Base-by-base conservation (phyloP, 2,329 filamentous ascomycete species). In the Microdochium nivale region DNA sequence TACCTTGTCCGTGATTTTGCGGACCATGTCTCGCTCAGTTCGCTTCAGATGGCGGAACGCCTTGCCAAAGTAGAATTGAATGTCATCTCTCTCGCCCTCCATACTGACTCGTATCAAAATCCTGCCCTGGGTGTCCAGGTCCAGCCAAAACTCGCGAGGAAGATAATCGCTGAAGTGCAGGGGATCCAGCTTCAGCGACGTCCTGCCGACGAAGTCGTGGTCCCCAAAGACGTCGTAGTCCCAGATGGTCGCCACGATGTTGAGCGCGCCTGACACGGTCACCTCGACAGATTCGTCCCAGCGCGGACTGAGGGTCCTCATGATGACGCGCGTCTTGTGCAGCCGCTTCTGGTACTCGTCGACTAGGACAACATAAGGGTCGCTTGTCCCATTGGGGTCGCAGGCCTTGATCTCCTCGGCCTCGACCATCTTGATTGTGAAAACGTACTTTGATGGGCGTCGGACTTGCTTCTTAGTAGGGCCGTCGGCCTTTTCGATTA, bases 281-380 rank as follows among this genome's bases (percentile, higher is more conserved):
- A 99, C 95, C 64, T 99, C 94, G 48, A 97, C 87, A 1, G 90
- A 90, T 72, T 97, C 94, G 60, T 99, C 94, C 92, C 94, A 99
- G 21, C 92, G 85, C 25, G 94, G 94, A 65, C 95, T 97, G 46
- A 99, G 78, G 59, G 84, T 96, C 60, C 84, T 84, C 68, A 92
- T 90, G 49, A 99, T 86, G 57, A 96, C 90, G 57, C 92, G 84
- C 21, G 92, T 97, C 72, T 97, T 97, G 57, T 90, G 87, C 50
- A 99, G 80, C 30, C 94, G 87, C 70, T 97, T 97, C 68, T 97
- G 92, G 64, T 96, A 97, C 67, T 99, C 94, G 62, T 99, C 94
- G 47, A 92, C 89, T 56, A 99, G 82, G 16, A 99, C 92, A 27
- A 99, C 90, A 63, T 99, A 99, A 0, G 94, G 94, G 70, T 99